These are phyloP conservation scores for Hippophae gyantsensis DNA, from an alignment of 306 rosid species.

Conservation along the genomic window DNA sequence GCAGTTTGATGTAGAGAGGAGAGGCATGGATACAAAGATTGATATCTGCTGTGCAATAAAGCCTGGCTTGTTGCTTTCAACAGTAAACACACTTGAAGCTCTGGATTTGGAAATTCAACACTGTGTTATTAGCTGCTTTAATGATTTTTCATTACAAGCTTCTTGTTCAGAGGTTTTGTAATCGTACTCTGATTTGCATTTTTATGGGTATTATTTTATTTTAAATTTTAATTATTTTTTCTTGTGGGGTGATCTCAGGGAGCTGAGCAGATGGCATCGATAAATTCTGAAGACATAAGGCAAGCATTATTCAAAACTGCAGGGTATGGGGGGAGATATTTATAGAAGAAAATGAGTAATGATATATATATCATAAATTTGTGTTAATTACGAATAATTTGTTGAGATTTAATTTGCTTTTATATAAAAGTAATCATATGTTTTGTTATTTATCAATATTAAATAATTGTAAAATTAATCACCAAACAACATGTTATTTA, in stretches of 20 bases:
- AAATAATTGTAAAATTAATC: no score
- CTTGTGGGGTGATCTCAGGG: slow-evolving; percentile 32
- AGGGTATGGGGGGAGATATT: slow-evolving; percentile 89
- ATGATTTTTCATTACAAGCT: slow-evolving; percentile 86
- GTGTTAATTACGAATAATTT: no score
- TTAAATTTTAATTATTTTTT: slow-evolving; percentile 2
- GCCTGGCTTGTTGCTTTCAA: slow-evolving; percentile 72
- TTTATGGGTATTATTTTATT: background rate
- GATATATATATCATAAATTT: slow-evolving; percentile 12
- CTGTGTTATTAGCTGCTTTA: slow-evolving; percentile 90
- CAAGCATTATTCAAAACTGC: slow-evolving; percentile 91
- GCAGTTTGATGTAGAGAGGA: slow-evolving; percentile 88
- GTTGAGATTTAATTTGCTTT: no score
- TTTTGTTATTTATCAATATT: no score
- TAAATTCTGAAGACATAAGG: slow-evolving; percentile 67
- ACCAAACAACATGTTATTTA: no score
- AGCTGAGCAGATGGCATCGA: slow-evolving; percentile 39
- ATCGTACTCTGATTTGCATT: background rate
- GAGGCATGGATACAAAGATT: slow-evolving; percentile 56
- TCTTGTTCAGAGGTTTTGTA: slow-evolving; percentile 76
- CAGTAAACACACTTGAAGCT: slow-evolving; percentile 80
- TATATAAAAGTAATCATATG: no score
- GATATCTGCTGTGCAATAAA: slow-evolving; percentile 78
- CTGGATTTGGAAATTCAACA: slow-evolving; percentile 90
- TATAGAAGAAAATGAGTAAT: slow-evolving; percentile 34